Evolutionary conservation across 2,329 filamentous ascomycete genomes (phyloP).

Genomic region (Malbranchea zuffiana): DNA sequence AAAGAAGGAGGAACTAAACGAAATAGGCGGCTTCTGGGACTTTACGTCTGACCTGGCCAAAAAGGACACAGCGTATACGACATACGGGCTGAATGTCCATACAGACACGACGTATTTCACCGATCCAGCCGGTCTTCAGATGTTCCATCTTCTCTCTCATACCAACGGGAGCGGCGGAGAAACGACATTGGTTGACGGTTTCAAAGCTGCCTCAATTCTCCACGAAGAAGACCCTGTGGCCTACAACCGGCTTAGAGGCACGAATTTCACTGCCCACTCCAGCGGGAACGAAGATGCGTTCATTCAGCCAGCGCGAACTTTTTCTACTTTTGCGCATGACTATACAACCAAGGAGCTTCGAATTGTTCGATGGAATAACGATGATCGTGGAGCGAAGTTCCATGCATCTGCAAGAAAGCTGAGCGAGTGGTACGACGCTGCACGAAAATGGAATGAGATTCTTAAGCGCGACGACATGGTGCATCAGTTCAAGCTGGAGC

Average conservation of each 20-base stretch:
- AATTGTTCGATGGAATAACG: constrained; percentile 86
- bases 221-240: constrained; percentile 42
- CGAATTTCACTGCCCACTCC: constrained; percentile 63
- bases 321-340: constrained; percentile 61
- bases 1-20: background rate
- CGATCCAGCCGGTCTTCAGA: constrained; percentile 80
- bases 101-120: constrained; percentile 96
- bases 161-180: constrained; percentile 55
- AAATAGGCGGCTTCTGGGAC: constrained; percentile 59
- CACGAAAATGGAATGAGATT: constrained; percentile 60
- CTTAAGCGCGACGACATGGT: constrained; percentile 54
- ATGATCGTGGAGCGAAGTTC: constrained; percentile 64
- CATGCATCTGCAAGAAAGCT: constrained; percentile 42
- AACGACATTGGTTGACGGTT: constrained; percentile 78
- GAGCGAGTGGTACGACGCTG: constrained; percentile 66
- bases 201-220: constrained; percentile 57
- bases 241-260: constrained; percentile 47
- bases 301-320: constrained; percentile 59
- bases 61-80: constrained; percentile 88
- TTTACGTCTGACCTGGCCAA: constrained; percentile 80
- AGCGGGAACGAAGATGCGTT: constrained; percentile 77
- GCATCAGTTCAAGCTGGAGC: constrained; percentile 70
- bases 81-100: constrained; percentile 68
- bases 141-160: constrained; percentile 84
- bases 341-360: constrained; percentile 36